Base-by-base conservation (phyloP, 2,329 filamentous ascomycete species). In the Akanthomyces dipterigenus region DNA sequence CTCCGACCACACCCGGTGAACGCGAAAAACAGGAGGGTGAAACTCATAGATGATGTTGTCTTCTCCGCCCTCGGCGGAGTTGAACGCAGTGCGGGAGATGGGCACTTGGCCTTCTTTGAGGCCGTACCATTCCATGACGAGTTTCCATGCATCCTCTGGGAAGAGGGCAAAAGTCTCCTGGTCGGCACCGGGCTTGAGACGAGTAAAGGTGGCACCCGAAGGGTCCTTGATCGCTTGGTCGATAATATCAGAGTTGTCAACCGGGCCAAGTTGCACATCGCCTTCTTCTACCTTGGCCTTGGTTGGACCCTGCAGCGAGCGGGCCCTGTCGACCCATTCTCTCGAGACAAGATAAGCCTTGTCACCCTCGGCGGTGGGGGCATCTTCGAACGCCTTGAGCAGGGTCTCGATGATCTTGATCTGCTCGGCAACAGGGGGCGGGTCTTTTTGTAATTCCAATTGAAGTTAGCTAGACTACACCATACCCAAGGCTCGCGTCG, bases 211-310 rank as follows among this genome's bases (percentile, higher is more conserved):
- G 16, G 76, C 74, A 49, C 76, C 77, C 20, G 72, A 71, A 11
- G 78, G 75, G 62, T 85, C 81, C 55, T 73, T 74, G 61, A 87
- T 77, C 40, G 81, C 79, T 64, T 87, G 81, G 63, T 87, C 78
- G 56, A 93, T 85, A 63, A 97, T 87, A 70, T 93, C 89, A 0
- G 89, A 86, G 70, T 97, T 97, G 77, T 97, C 91, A 36, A 98
- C 83, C 0, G 90, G 89, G 1, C 92, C 92, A 61, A 95, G 82
- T 8, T 76, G 67, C 5, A 85, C 82, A 62, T 87, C 82, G 12
- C 79, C 71, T n/a, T 80, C 76, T 64, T 89, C 89, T 63, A 83
- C 81, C 64, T 81, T 79, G 22, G 79, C 75, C 62, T 83, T 81
- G 18, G 78, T 73, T n/a, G 85, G 82, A 9, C 82, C 80, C 54